Evolutionary conservation across 805 yeast genomes (phyloP), one percentile per base, ranked within the genome.

Genomic region (Suhomyces faveliae): DNA sequence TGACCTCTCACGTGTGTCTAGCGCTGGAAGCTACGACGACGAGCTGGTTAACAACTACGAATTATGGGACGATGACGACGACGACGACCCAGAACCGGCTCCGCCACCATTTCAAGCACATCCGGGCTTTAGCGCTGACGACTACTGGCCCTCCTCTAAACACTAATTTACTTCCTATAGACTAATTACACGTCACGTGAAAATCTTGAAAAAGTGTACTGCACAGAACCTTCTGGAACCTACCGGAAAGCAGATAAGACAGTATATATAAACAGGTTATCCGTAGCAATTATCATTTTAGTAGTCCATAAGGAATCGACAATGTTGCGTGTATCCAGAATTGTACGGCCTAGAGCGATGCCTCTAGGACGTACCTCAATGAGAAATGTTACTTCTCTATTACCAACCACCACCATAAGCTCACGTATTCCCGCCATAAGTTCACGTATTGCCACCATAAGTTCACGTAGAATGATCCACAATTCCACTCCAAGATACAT

Each of bases 21-120:
- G 35, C 40, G 48, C 47, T 13, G 52, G 50, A 17, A 52, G 51
- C 41, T 59, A 54, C 33, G 68, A 64, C 15, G 63, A 59, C n/a
- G 64, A 60, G 27, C 56, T 56, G 41, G 56, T 64, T 13, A 63
- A 64, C 37, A 54, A 59, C 41, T 66, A 66, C 47, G 61, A 61
- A 19, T 46, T 57, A 17, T 58, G 64, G 55, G 48, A 49, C 11
- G 51, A 48, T 20, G 53, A 50, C 5, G 55, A 51, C 11, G 37
- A 46, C 13, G 51, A n/a, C n/a, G 45, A 15, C 38, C 35, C 50
- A 13, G 37, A 25, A 2, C 40, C 17, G 25, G 44, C 42, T 10
- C 78, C 76, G 1, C 79, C 80, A 10, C 66, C 71, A 2, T 79
- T 79, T 53, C 64, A 64, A 39, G 71, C 73, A 4, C 70, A 68